Evolutionary conservation across 2,329 filamentous ascomycete genomes (phyloP), one percentile per base, ranked within the genome.

Genomic region (Talaromyces sp.): DNA sequence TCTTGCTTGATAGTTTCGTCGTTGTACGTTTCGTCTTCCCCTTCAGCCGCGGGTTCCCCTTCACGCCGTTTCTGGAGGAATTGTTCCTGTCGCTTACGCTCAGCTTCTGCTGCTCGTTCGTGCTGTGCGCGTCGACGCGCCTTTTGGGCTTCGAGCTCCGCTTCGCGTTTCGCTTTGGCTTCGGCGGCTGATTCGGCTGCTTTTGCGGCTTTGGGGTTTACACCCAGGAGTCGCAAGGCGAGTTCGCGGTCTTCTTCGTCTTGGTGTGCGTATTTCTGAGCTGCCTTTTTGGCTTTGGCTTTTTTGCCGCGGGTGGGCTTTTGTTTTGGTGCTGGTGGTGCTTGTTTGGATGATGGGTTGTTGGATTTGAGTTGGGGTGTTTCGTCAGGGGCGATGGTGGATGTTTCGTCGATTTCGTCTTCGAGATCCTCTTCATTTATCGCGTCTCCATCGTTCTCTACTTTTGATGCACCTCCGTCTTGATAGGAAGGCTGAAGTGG

Each of bases 181-280:
- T 78, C 79, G 31, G 78, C 79, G 28, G 78, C 79, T 69, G 77
- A 78, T 52, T 77, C 76, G 46, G 91, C 89, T 1, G 87, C 88
- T 68, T 89, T 86, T 1, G 88, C 88, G 0, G 84, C 83, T 68
- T 76, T 73, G 61, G 67, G 67, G 50, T 72, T 64, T 83, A 91
- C 88, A 42, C 95, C 95, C n/a, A 96, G 86, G n/a, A 98, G 83
- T 25, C 87, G 84, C 76, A 97, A 89, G 35, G 92, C 92, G 0
- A 93, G 84, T 6, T 84, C 85, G 12, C 92, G 91, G 71, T 99
- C 95, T 76, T 96, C 93, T 61, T 96, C 92, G 69, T 98, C 93
- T 81, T 98, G 95, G 69, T 96, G 82, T 52, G 90, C 93, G 78
- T 99, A 99, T 74, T 96, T 97, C 63, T 86, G 81, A 3, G 91